These are phyloP conservation scores for Aspergillus chevalieri DNA, from an alignment of 2,329 filamentous ascomycete species.

Conservation along the genomic window DNA sequence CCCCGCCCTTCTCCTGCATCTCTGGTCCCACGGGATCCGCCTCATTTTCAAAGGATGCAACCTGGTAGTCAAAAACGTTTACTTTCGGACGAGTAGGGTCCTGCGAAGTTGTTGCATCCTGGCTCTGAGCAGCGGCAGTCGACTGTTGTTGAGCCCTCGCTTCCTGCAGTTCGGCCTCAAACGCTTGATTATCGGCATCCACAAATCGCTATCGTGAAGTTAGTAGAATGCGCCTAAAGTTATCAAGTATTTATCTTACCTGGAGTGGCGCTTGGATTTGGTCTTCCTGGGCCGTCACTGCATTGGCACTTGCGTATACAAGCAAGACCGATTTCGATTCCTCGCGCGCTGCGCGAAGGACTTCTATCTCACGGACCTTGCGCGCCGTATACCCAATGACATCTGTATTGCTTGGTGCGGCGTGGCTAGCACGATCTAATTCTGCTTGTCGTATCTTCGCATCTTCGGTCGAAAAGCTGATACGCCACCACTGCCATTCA, in stretches of 20 bases:
- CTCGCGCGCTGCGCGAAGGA: slow-evolving; percentile 48
- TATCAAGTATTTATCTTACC: slow-evolving; percentile 19
- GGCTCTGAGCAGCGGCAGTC: background rate
- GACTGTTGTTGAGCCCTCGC: slow-evolving; percentile 9
- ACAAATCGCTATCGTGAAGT: slow-evolving; percentile 39
- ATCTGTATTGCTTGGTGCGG: slow-evolving; percentile 24
- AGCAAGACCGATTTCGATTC: slow-evolving; percentile 51
- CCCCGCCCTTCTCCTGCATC: slow-evolving; percentile 34
- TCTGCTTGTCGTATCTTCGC: slow-evolving; percentile 31
- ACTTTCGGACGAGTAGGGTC: slow-evolving; percentile 14
- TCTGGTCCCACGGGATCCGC: slow-evolving; percentile 23
- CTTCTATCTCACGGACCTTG: slow-evolving; percentile 47
- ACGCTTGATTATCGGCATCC: slow-evolving; percentile 43
- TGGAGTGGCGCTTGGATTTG: slow-evolving; percentile 31
- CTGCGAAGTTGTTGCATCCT: slow-evolving; percentile 2
- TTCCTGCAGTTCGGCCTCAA: slow-evolving; percentile 30
- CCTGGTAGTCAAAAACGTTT: slow-evolving; percentile 36
- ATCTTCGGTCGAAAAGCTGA: slow-evolving; percentile 45
- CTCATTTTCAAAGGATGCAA: slow-evolving; percentile 31
- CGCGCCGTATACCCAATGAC: slow-evolving; percentile 34
- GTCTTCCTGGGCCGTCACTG: slow-evolving; percentile 29
- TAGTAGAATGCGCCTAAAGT: slow-evolving; percentile 4
- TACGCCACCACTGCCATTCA: slow-evolving; percentile 52
- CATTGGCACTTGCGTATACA: slow-evolving; percentile 53
- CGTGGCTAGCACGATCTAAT: slow-evolving; percentile 11